A percentile compares a stretch with the other conserved stretches of the same genome.
phyloP scores from a whole-genome alignment of 176 grass and related monocot genomes.

The Oryza coarctata region DNA sequence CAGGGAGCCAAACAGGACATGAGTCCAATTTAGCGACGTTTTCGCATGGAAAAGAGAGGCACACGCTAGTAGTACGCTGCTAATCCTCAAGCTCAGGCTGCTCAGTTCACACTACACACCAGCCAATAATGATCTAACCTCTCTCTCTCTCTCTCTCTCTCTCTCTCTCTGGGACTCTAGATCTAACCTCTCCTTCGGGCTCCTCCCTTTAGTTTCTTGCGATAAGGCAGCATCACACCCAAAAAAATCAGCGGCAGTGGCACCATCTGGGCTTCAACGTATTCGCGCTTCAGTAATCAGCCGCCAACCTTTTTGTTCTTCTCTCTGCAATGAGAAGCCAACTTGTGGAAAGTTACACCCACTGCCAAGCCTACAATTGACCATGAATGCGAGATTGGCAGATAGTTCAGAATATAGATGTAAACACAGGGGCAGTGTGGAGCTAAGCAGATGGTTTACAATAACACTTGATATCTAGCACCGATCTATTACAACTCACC shows the following conservation, averaged over 20 bases:
- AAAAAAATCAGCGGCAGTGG: neutral
- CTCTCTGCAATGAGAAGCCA: neutral
- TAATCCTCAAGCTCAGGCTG: neutral
- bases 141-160: too few species aligned
- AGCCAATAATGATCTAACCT: neutral
- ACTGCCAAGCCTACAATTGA: conserved; percentile 31
- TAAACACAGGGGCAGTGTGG: neutral
- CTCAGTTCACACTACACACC: neutral
- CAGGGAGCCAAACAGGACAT: neutral
- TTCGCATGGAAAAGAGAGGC: neutral
- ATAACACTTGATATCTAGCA: conserved; percentile 9
- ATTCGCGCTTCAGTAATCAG: neutral
- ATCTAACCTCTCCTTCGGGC: neutral
- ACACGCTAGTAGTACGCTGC: neutral
- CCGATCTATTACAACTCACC: neutral
- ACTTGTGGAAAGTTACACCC: conserved; percentile 12
- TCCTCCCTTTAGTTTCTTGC: neutral
- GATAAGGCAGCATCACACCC: neutral
- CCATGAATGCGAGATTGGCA: neutral
- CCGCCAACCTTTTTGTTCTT: neutral
- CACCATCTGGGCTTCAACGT: neutral
- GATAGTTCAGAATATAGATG: neutral
- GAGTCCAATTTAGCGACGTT: neutral
- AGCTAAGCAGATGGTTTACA: neutral
- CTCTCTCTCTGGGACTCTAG: too few species aligned